Percentiles rank a stretch among this genome's conserved stretches.
Evolutionary conservation across 306 rosid species (phyloP).

Genomic region (Vigna hirtella): DNA sequence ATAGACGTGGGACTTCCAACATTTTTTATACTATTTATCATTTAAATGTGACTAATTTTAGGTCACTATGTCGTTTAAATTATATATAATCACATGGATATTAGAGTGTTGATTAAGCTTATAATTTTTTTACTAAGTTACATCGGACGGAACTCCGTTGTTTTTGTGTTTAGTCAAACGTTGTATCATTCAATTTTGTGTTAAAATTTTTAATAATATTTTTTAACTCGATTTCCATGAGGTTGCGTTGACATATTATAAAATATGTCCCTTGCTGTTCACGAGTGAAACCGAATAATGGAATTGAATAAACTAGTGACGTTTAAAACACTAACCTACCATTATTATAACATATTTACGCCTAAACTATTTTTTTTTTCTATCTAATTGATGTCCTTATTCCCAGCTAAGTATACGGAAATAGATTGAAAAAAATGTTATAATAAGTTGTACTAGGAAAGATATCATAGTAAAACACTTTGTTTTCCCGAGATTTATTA

Average conservation of each 20-base stretch:
- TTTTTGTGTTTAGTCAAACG: neutral
- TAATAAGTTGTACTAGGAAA: too few relatives aligned
- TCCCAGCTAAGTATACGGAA: too few relatives aligned
- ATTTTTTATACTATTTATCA: too few relatives aligned
- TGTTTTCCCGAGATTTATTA: too few relatives aligned
- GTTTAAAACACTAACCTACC: neutral
- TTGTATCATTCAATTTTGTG: neutral
- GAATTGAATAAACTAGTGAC: neutral
- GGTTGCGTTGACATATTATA: neutral
- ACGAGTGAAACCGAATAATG: slow-evolving; percentile 2
- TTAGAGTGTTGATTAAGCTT: neutral
- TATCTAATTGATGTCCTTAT: too few relatives aligned
- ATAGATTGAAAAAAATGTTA: too few relatives aligned
- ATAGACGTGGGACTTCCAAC: too few relatives aligned
- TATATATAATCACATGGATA: neutral
- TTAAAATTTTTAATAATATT: neutral
- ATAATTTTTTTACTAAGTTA: neutral
- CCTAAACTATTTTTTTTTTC: neutral
- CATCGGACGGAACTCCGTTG: neutral
- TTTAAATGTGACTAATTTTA: too few relatives aligned
- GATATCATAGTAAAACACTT: too few relatives aligned
- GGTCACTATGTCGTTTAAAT: too few relatives aligned
- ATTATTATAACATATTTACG: neutral
- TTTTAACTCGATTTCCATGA: slow-evolving; percentile 25
- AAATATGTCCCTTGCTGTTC: slow-evolving; percentile 9